Base-by-base conservation (phyloP, 2,329 filamentous ascomycete species). In the Ceratocystis cacaofunesta region DNA sequence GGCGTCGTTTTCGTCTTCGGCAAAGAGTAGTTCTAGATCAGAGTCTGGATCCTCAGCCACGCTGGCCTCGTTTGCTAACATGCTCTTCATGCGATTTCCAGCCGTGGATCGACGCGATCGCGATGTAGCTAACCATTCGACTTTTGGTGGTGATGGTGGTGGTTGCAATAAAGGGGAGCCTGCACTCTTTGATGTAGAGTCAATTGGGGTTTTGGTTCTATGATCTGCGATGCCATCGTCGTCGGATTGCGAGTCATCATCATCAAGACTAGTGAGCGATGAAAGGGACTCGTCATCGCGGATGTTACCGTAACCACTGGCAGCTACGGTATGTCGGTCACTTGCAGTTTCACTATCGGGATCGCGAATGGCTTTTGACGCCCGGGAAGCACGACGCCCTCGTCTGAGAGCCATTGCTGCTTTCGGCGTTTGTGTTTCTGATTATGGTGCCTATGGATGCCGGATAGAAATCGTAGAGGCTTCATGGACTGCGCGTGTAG, bases 61-160 rank as follows among this genome's bases (percentile, higher is more conserved):
- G n/a, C 15, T 55, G 30, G 62, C 25, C 72, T 90, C 88, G 69
- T 86, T 86, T 64, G 88, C 85, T 58, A 94, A 78, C 73, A 95
- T 84, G 62, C 84, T 84, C 70, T 88, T 86, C 81, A 95, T 88
- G 69, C 90, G 85, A 73, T 90, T 92, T 67, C 91, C 91, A 22
- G 91, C 91, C 0, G 89, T 95, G 12, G 86, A 85, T 69, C 91
- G 87, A 74, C 85, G 89, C 69, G 84, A 79, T 67, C 91, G 87
- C 46, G 84, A 84, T 4, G 86, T 89, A 58, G 86, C 86, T 46
- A 92, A 81, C 79, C 86, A 88, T 78, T 89, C 84, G 63, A 86
- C 76, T 67, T 75, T 70, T 2, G 73, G 43, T 28, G 41, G 30
- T 48, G 41, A 55, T 17, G 52, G 69, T 3, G 28, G 48, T 22